Evolutionary conservation across 371 early-diverging fungal species (phyloP).

Genomic region (Coemansia sp.): DNA sequence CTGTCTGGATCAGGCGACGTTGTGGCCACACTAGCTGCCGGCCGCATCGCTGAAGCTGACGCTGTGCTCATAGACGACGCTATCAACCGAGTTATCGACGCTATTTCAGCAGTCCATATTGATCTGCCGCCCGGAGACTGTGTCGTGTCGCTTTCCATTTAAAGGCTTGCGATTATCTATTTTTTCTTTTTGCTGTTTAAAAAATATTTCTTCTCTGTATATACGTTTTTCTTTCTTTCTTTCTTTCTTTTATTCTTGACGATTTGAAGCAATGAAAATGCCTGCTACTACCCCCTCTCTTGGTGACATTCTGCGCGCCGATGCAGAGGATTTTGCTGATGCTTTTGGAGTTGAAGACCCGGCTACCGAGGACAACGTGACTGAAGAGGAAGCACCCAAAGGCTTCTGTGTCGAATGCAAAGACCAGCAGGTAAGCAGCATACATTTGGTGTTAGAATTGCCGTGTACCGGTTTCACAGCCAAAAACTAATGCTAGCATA

Average conservation of each 20-base stretch:
- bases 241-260: background rate
- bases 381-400: slow-evolving; percentile 46
- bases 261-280: slow-evolving; percentile 22
- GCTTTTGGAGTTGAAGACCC: slow-evolving; percentile 11
- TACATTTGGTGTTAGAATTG: background rate
- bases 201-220: background rate
- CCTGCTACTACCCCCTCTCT: slow-evolving; percentile 37
- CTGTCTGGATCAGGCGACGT: slow-evolving; percentile 16
- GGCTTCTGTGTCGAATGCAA: slow-evolving; percentile 92
- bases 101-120: slow-evolving; percentile 19
- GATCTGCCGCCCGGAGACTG: slow-evolving; percentile 34
- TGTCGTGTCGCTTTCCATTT: slow-evolving; percentile 32
- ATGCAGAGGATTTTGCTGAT: slow-evolving; percentile 18
- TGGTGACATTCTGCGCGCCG: slow-evolving; percentile 34
- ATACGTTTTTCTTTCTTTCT: background rate
- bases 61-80: slow-evolving; percentile 18
- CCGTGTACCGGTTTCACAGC: background rate
- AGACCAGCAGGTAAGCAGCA: slow-evolving; percentile 61
- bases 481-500: background rate
- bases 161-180: background rate
- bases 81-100: slow-evolving; percentile 20
- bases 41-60: slow-evolving; percentile 12
- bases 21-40: slow-evolving; percentile 31
- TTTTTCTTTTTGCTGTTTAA: background rate
- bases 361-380: slow-evolving; percentile 31